Percentiles rank a stretch among this genome's conserved stretches.
Evolutionary conservation across 495 filamentous ascomycete species (phyloP).

Genomic region (Parmelia sp.): DNA sequence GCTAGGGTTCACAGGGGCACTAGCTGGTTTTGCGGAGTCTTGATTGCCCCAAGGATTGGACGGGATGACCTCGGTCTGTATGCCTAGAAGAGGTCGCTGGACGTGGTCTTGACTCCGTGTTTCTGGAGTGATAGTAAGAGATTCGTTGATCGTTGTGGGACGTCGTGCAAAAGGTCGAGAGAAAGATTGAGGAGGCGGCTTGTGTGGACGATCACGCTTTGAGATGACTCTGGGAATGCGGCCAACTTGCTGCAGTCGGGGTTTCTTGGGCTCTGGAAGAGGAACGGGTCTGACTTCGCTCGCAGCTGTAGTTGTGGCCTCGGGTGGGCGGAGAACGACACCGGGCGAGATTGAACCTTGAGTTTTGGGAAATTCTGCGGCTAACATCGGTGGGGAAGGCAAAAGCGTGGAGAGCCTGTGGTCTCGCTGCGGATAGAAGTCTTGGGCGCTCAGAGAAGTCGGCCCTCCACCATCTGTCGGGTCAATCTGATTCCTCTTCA

Average conservation of each 20-base stretch:
- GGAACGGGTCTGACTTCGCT: constrained; percentile 9
- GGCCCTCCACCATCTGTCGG: constrained; percentile 19
- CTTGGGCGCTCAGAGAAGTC: constrained; percentile 2
- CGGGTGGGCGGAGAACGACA: constrained; percentile 7
- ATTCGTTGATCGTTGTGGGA: constrained; percentile 29
- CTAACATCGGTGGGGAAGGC: constrained; percentile 47
- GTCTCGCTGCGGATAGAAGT: constrained; percentile 31
- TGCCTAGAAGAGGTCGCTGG: constrained; percentile 30
- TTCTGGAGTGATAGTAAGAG: constrained; percentile 19
- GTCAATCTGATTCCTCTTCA: constrained; percentile 18
- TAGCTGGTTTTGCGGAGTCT: constrained; percentile 36
- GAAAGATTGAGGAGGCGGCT: constrained; percentile 71
- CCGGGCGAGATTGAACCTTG: constrained; percentile 22
- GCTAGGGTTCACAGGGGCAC: constrained; percentile 31
- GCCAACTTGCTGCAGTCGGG: constrained; percentile 69
- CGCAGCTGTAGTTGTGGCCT: constrained; percentile 21
- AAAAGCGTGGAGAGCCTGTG: constrained; percentile 47
- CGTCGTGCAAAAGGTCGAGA: constrained; percentile 65
- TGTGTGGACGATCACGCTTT: constrained; percentile 58
- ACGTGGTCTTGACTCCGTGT: constrained; percentile 17
- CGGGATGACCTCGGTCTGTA: constrained; percentile 23
- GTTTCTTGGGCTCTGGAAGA: constrained; percentile 28
- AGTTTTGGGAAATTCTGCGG: constrained; percentile 37
- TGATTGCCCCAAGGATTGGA: constrained; percentile 27
- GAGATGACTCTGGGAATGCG: constrained; percentile 86